Evolutionary conservation across 768 basidiomycete genomes (phyloP).

Genomic region (Mycena chlorophos): DNA sequence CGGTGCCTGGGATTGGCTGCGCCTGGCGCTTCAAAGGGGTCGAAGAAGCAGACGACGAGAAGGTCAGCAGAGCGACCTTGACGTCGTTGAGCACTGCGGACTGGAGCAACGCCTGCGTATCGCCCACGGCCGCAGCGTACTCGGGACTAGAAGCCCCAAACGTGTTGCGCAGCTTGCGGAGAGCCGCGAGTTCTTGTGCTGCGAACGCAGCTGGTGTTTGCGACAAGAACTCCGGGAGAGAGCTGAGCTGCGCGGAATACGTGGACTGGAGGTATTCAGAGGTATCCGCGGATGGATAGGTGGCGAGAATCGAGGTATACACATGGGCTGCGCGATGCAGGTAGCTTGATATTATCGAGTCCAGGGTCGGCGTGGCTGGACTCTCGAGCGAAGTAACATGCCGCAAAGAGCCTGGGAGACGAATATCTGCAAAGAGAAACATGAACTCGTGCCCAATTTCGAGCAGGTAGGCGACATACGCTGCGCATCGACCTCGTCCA

Average conservation of each 20-base stretch:
- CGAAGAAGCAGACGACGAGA: slow-evolving; percentile 32
- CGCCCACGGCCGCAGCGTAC: slow-evolving; percentile 47
- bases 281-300: slow-evolving; percentile 36
- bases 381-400: slow-evolving; percentile 47
- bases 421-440: slow-evolving; percentile 42
- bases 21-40: slow-evolving; percentile 38
- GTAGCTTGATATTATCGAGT: slow-evolving; percentile 58
- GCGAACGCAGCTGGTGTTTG: slow-evolving; percentile 57
- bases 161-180: slow-evolving; percentile 47
- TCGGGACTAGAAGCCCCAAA: slow-evolving; percentile 56
- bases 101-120: slow-evolving; percentile 51
- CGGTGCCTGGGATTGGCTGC: slow-evolving; percentile 42
- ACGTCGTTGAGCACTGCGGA: slow-evolving; percentile 39
- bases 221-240: slow-evolving; percentile 47
- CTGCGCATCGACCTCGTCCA: slow-evolving; percentile 55
- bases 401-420: slow-evolving; percentile 49
- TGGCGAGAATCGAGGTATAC: slow-evolving; percentile 55
- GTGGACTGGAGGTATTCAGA: slow-evolving; percentile 38
- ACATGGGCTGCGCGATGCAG: slow-evolving; percentile 56
- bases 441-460: slow-evolving; percentile 9
- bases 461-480: slow-evolving; percentile 39
- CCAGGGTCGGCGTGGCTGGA: slow-evolving; percentile 40
- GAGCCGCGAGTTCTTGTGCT: slow-evolving; percentile 56
- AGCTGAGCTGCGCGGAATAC: slow-evolving; percentile 37
- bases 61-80: slow-evolving; percentile 56